phyloP scores from a whole-genome alignment of 2,329 filamentous ascomycete genomes.

The Colletotrichum sansevieriae region DNA sequence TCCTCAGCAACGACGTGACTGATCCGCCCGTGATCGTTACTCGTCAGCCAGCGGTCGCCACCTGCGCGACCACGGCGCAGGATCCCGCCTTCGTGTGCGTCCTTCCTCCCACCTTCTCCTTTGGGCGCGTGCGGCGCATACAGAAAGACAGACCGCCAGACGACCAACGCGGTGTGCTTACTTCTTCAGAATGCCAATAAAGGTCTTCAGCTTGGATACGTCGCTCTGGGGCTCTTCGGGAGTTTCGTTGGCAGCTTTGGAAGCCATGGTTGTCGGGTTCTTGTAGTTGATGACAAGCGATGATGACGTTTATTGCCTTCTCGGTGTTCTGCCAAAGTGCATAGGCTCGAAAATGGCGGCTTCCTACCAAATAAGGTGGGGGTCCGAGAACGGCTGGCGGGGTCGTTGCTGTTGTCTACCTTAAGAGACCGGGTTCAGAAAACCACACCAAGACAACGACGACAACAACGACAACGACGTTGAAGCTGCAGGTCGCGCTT shows the following conservation, averaged over 20 bases:
- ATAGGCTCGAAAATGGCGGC: conserved; percentile 30
- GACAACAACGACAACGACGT: not conserved
- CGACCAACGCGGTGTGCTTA: conserved; percentile 60
- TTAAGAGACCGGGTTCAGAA: conserved; percentile 22
- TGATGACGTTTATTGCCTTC: conserved; percentile 34
- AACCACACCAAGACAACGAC: conserved; percentile 7
- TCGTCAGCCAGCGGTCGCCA: conserved; percentile 3
- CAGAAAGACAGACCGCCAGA: conserved; percentile 15
- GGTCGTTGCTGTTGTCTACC: conserved; percentile 2
- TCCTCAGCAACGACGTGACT: not conserved
- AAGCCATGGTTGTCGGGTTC: conserved; percentile 50
- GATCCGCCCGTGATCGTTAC: not conserved
- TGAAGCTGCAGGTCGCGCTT: not conserved
- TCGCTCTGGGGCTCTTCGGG: conserved; percentile 74
- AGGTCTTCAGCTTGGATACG: conserved; percentile 88
- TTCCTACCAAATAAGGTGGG: conserved; percentile 39
- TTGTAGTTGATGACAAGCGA: conserved; percentile 9
- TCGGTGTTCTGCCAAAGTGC: conserved; percentile 22
- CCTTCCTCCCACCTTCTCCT: not conserved
- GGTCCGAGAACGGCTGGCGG: conserved; percentile 40
- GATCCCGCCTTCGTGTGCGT: not conserved
- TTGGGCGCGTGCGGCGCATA: not conserved
- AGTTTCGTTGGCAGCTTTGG: conserved; percentile 51
- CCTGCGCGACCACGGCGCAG: not conserved
- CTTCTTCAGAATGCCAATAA: conserved; percentile 89